Evolutionary conservation across 805 yeast species (phyloP), one percentile per base, ranked within the genome.

Genomic region (Pichia scutulata): DNA sequence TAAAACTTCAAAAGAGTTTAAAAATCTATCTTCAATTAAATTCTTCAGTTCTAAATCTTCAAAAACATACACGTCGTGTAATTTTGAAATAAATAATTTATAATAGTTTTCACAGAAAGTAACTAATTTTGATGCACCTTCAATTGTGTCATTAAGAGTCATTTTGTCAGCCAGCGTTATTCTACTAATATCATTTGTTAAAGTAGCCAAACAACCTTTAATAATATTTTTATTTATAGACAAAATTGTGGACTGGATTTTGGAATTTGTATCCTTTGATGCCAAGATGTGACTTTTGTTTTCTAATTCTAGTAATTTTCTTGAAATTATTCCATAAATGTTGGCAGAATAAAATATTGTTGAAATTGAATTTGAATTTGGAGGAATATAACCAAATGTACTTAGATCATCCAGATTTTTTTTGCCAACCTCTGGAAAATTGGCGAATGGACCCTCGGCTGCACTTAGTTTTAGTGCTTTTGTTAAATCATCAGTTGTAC

Each of bases 311-410:
- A 25, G 67, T 62, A 54, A 56, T 43, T 53, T 46, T 4, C 52
- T 47, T 19, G 28, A 70, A 10, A 83, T 63, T 2, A 71, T 68
- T 3, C 69, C 70, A 24, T 76, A 69, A 16, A 82, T 66, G 25
- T 66, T 64, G 0, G 81, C 73, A 39, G 79, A 61, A 57, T 77
- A 81, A 55, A 76, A 71, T 36, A 81, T 62, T 2, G 84, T 72
- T 43, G 86, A 73, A 23, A 86, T 67, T 9, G 84, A 76, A 59
- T 84, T 86, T 1, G 89, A 72, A 48, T 71, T 70, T 1, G 84
- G 82, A 3, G 92, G 90, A 22, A 83, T 60, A 57, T 81, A 82
- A 1, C 83, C 82, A 61, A 70, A 78, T 36, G 65, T 58, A 1
- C 55, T 55, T 9, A 52, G 46, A 7, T 46, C 39, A 28, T 44